Base-by-base conservation (phyloP, 495 filamentous ascomycete species). In the Xylaria longipes region DNA sequence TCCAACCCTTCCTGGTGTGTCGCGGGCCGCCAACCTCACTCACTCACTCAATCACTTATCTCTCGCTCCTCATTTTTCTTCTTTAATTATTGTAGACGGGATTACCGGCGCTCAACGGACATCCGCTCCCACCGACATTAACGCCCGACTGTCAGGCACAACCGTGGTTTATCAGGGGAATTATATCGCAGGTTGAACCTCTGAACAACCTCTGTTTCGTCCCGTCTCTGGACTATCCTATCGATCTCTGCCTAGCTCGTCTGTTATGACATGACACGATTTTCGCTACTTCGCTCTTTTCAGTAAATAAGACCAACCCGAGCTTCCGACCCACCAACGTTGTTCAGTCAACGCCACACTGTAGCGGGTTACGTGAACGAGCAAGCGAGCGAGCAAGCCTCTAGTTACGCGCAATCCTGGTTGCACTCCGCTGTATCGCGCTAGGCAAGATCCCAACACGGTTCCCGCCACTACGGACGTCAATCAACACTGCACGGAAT, bases 101-200 rank as follows among this genome's bases (percentile, higher is more conserved):
- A 57, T 71, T 29, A 60, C 39, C 61, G 45, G 68, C 61, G 69
- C 69, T 50, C 61, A 57, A 37, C 61, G 54, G 15, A 56, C 61
- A 8, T 54, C 35, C 37, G 43, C 60, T 48, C 48, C 33, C 43
- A 65, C 5, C 74, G 65, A 79, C 72, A 72, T 62, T 71, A 75
- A 70, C 66, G 67, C 75, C 73, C 77, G 75, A 79, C 75, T 79
- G 77, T 79, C 75, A 74, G 77, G 77, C 73, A 79, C 77, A 77
- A 79, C 75, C 77, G 75, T 70, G 75, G 73, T 71, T 76, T 71
- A 70, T 66, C 68, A 72, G 58, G 72, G 58, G 70, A 66, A 69
- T 65, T 71, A 65, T 64, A 61, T 76, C 68, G 68, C 68, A 73
- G 65, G 35, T 69, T 75, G 69, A 63, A 65, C 48, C 69, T 70